phyloP scores from a whole-genome alignment of 1,284 basidiomycete species.

The Malassezia dermatis region DNA sequence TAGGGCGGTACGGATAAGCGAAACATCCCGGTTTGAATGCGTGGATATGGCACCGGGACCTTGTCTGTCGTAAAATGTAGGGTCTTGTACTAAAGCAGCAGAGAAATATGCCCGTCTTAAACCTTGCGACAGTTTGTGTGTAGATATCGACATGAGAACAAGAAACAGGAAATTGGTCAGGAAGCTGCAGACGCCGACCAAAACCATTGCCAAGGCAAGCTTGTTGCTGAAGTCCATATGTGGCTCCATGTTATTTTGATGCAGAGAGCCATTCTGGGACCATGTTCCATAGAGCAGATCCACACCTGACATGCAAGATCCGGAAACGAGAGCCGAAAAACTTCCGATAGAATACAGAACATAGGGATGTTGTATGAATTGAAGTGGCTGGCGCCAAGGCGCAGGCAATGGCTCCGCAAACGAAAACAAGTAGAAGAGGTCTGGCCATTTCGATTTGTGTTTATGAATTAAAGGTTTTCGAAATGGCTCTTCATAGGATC shows the following conservation, averaged over 20 bases:
- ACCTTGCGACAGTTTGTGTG: conserved; percentile 40
- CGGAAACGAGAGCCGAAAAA: conserved; percentile 26
- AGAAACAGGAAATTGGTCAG: conserved; percentile 43
- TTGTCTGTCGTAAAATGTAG: conserved; percentile 49
- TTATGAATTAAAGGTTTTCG: not conserved
- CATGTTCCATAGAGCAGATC: conserved; percentile 43
- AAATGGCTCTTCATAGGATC: conserved; percentile 1
- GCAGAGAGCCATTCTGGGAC: conserved; percentile 20
- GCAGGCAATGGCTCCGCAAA: conserved; percentile 10
- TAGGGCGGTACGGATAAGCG: conserved; percentile 46
- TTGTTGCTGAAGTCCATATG: conserved; percentile 25
- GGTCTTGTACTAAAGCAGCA: conserved; percentile 49
- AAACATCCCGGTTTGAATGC: conserved; percentile 49
- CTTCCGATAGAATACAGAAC: conserved; percentile 33
- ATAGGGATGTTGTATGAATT: conserved; percentile 29
- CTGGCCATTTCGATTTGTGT: conserved; percentile 4
- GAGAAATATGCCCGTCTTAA: conserved; percentile 49
- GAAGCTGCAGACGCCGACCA: conserved; percentile 42
- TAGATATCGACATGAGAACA: conserved; percentile 42
- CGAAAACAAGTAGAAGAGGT: conserved; percentile 11
- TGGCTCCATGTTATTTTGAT: not conserved
- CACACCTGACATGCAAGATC: conserved; percentile 27
- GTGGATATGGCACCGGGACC: conserved; percentile 50
- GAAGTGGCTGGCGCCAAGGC: conserved; percentile 15
- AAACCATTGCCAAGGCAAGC: conserved; percentile 46